Percentiles rank a stretch among this genome's conserved stretches.
These are phyloP conservation scores for Escallonia rubra DNA, from an alignment of 129 eudicot species.

Conservation along the genomic window DNA sequence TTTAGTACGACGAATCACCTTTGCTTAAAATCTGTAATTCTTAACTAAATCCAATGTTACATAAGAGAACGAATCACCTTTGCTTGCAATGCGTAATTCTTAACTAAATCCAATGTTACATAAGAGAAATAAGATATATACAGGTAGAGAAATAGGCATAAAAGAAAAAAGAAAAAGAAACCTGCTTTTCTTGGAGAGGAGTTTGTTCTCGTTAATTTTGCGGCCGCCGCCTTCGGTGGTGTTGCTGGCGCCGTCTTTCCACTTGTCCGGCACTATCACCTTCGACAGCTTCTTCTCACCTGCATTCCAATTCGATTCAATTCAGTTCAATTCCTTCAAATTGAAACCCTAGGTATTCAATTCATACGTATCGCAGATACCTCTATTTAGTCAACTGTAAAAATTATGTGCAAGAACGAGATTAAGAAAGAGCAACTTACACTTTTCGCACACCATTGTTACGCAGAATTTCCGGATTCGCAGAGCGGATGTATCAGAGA, in stretches of 20 bases:
- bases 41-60: too few relatives aligned
- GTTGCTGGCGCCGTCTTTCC: constrained; percentile 98
- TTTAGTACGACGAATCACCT: too few relatives aligned
- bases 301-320: constrained; percentile 19
- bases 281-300: constrained; percentile 93
- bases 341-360: constrained; percentile 26
- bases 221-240: constrained; percentile 96
- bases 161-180: not conserved
- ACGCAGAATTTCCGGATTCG: not conserved
- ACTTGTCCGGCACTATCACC: constrained; percentile 93
- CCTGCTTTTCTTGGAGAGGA: constrained; percentile 94
- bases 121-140: too few relatives aligned
- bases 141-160: too few relatives aligned
- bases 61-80: too few relatives aligned
- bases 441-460: constrained; percentile 91
- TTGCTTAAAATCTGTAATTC: too few relatives aligned
- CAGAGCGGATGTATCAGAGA: too few relatives aligned
- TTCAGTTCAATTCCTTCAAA: not conserved
- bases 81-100: too few relatives aligned
- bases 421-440: constrained; percentile 58
- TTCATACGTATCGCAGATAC: not conserved
- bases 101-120: too few relatives aligned
- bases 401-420: not conserved
- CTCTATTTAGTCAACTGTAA: not conserved
- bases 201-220: constrained; percentile 91